Percentiles rank a stretch among this genome's conserved stretches.
Evolutionary conservation across 176 grass and related monocot genomes (phyloP).

Genomic region (Pontederia paniculata): DNA sequence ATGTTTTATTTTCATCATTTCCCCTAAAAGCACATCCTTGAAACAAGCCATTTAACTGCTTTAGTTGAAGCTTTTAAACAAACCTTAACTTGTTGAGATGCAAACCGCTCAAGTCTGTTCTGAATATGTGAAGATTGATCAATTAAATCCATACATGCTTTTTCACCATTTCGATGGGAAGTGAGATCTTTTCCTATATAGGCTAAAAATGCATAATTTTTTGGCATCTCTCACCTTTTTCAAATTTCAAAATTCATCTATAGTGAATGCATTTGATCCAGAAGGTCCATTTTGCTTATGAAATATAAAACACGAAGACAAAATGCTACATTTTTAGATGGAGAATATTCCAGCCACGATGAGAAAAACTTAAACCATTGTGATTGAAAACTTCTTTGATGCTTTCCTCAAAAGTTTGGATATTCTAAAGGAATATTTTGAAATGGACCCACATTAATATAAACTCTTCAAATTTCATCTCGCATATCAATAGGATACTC

Average conservation of each 20-base stretch:
- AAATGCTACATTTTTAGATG: too few relatives aligned
- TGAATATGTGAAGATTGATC: slow-evolving; percentile 3
- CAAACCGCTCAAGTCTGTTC: neutral
- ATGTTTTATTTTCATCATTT: neutral
- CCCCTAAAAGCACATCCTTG: slow-evolving; percentile 22
- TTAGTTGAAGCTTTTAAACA: slow-evolving; percentile 5
- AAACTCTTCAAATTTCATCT: too few relatives aligned
- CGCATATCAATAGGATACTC: too few relatives aligned
- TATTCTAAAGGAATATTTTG: too few relatives aligned
- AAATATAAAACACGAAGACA: too few relatives aligned
- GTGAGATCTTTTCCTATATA: slow-evolving; percentile 13
- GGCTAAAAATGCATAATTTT: slow-evolving; percentile 10
- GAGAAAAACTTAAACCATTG: too few relatives aligned
- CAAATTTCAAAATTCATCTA: slow-evolving; percentile 14
- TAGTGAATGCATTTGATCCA: too few relatives aligned
- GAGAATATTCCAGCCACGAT: too few relatives aligned
- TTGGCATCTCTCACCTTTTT: slow-evolving; percentile 22
- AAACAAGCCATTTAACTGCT: slow-evolving; percentile 1
- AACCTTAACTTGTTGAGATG: neutral
- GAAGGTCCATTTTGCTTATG: too few relatives aligned
- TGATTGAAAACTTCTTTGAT: too few relatives aligned
- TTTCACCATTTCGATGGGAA: slow-evolving; percentile 12
- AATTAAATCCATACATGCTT: neutral
- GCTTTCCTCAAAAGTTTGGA: too few relatives aligned
- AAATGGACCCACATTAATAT: too few relatives aligned